phyloP scores from a whole-genome alignment of 345 rosid genomes.

The Eucalyptus regnans region DNA sequence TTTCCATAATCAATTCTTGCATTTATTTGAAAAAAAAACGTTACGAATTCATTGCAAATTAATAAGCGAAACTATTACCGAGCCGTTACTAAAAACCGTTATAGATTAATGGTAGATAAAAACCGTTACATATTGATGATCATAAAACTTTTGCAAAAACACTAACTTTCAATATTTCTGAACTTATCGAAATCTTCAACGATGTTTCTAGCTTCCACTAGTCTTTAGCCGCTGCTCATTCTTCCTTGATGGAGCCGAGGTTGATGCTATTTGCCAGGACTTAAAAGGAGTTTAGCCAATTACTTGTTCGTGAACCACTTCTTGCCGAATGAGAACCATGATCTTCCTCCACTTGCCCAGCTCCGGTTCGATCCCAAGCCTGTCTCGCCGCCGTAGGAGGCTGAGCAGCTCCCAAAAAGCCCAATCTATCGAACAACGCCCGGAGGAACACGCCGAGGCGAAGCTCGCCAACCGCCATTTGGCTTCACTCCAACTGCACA shows the following conservation, averaged over 20 bases:
- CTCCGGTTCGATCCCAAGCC: rapidly evolving
- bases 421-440: neutral
- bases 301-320: rapidly evolving
- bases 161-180: neutral
- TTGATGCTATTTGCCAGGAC: neutral
- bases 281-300: neutral
- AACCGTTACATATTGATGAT: neutral
- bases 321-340: neutral
- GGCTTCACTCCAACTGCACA: neutral
- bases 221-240: neutral
- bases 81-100: neutral
- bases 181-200: neutral
- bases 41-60: neutral
- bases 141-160: too few species aligned
- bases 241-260: neutral
- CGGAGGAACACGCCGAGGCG: neutral
- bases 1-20: too few species aligned
- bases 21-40: neutral
- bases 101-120: neutral
- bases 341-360: neutral
- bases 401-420: neutral
- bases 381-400: neutral
- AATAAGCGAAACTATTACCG: rapidly evolving
- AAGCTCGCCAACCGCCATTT: neutral
- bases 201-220: neutral